A percentile compares a stretch with the other conserved stretches of the same genome.
These are phyloP conservation scores for Phytophthora hybrid DNA, from an alignment of 352 stramenopile genomes.

Conservation along the genomic window DNA sequence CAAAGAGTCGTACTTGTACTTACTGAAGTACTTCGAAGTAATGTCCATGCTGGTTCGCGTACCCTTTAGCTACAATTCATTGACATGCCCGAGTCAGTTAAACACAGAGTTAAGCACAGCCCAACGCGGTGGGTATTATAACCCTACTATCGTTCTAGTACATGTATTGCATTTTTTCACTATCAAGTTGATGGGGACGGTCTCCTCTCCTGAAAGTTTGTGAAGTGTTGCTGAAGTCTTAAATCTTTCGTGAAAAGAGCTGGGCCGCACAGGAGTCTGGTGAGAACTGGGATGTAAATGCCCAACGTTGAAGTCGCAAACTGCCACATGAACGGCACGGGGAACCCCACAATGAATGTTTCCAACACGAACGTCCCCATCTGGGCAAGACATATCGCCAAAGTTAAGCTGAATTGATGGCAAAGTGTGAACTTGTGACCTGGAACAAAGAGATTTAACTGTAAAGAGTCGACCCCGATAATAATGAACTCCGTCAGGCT, in stretches of 20 bases:
- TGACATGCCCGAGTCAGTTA: too few species aligned
- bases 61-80: too few species aligned
- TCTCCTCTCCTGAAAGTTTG: background rate
- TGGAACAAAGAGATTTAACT: background rate
- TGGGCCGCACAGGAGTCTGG: background rate
- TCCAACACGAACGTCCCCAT: background rate
- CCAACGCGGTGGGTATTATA: too few species aligned
- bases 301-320: background rate
- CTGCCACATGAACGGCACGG: background rate
- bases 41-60: too few species aligned
- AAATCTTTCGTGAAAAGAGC: constrained; percentile 1
- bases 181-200: background rate
- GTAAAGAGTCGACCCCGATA: background rate
- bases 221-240: background rate
- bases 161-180: too few species aligned
- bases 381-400: background rate
- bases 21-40: too few species aligned
- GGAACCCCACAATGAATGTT: background rate
- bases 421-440: background rate
- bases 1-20: too few species aligned
- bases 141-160: too few species aligned
- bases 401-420: background rate
- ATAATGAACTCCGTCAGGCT: background rate
- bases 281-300: constrained; percentile 1
- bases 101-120: too few species aligned